Conservation (phyloP, 768 basidiomycete species). For the Macrolepiota fuliginosa region DNA sequence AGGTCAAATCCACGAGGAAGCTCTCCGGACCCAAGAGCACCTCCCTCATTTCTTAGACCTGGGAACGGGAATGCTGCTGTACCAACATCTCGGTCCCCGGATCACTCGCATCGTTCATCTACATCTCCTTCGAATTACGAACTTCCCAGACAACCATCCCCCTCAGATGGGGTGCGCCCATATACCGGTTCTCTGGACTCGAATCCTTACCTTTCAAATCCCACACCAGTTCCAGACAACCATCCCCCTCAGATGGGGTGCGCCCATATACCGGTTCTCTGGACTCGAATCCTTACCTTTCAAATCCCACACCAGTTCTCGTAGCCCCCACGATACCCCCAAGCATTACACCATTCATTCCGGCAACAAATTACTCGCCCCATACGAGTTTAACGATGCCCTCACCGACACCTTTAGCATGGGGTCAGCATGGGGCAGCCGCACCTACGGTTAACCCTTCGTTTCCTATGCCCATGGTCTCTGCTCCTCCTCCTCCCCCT, state of each 20-base stretch:
- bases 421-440: constrained; percentile 6
- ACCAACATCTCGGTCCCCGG: constrained; percentile 12
- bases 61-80: constrained; percentile 9
- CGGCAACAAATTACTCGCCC: not conserved
- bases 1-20: constrained; percentile 27
- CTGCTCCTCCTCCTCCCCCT: constrained; percentile 18
- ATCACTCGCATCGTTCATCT: constrained; percentile 16
- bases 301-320: constrained; percentile 13
- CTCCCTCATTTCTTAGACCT: constrained; percentile 2
- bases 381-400: not conserved
- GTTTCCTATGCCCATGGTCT: constrained; percentile 32
- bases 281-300: constrained; percentile 20
- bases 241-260: not conserved
- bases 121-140: constrained; percentile 14
- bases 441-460: constrained; percentile 19
- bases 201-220: constrained; percentile 20
- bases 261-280: not conserved
- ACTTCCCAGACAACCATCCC: not conserved
- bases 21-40: constrained; percentile 7
- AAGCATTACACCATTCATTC: not conserved
- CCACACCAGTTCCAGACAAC: not conserved
- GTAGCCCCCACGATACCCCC: constrained; percentile 13
- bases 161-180: not conserved
- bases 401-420: not conserved
- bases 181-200: not conserved